These are phyloP conservation scores for Pleurotus tuoliensis DNA, from an alignment of 768 basidiomycete genomes.

Conservation along the genomic window DNA sequence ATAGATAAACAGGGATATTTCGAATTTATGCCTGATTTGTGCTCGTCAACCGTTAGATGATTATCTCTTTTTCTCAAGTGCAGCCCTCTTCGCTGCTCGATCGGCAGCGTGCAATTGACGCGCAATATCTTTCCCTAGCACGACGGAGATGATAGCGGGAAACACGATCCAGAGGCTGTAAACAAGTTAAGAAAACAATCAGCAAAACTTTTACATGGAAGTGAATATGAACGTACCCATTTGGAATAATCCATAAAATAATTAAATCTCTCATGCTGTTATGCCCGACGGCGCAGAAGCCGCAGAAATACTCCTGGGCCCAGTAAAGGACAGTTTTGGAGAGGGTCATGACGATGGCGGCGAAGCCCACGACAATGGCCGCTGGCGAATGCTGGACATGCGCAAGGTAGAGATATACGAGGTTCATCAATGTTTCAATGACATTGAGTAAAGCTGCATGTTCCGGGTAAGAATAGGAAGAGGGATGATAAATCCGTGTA, in stretches of 20 bases:
- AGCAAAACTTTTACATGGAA: too few species aligned
- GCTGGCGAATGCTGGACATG: slow-evolving; percentile 58
- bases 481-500: too few species aligned
- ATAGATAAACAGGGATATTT: too few species aligned
- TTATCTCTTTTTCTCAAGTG: slow-evolving; percentile 5
- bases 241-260: slow-evolving; percentile 70
- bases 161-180: slow-evolving; percentile 74
- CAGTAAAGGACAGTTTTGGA: slow-evolving; percentile 85
- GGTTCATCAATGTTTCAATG: slow-evolving; percentile 72
- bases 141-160: slow-evolving; percentile 55
- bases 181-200: background rate
- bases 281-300: slow-evolving; percentile 71
- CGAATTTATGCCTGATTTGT: too few species aligned
- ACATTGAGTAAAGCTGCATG: slow-evolving; percentile 70
- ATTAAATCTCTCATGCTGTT: slow-evolving; percentile 51
- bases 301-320: slow-evolving; percentile 76
- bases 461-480: background rate
- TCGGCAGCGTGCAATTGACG: slow-evolving; percentile 32
- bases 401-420: slow-evolving; percentile 72
- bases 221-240: slow-evolving; percentile 51
- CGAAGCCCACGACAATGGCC: slow-evolving; percentile 74
- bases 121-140: slow-evolving; percentile 61
- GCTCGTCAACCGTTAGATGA: too few species aligned
- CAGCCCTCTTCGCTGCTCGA: slow-evolving; percentile 17
- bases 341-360: slow-evolving; percentile 71